phyloP scores from a whole-genome alignment of 2,329 filamentous ascomycete genomes.

The Tolypocladium guangdongense region DNA sequence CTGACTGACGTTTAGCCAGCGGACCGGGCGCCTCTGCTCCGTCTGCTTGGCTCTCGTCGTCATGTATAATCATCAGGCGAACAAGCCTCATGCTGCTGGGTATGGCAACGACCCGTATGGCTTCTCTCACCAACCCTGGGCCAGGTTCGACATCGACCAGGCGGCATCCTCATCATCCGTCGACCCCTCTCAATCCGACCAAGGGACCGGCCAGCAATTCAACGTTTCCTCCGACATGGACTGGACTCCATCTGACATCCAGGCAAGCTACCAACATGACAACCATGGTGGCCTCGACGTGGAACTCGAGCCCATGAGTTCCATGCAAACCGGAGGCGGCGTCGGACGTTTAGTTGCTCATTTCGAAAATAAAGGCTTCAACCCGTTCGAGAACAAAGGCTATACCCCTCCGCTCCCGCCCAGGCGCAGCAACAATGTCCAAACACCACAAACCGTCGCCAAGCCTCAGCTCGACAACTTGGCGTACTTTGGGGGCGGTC shows the following conservation, averaged over 20 bases:
- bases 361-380: slow-evolving; percentile 26
- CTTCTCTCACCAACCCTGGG: slow-evolving; percentile 21
- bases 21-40: slow-evolving; percentile 19
- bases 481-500: slow-evolving; percentile 2
- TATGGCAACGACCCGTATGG: slow-evolving; percentile 17
- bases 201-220: slow-evolving; percentile 16
- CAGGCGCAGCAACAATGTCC: slow-evolving; percentile 17
- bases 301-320: slow-evolving; percentile 15
- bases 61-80: slow-evolving; percentile 26
- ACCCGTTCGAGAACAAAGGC: slow-evolving; percentile 24
- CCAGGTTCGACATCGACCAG: slow-evolving; percentile 18
- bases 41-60: slow-evolving; percentile 21
- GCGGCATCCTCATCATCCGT: slow-evolving; percentile 11
- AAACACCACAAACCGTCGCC: slow-evolving; percentile 13
- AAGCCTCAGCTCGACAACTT: slow-evolving; percentile 4
- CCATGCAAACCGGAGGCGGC: slow-evolving; percentile 11
- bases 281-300: slow-evolving; percentile 11
- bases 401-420: slow-evolving; percentile 24
- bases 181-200: slow-evolving; percentile 10
- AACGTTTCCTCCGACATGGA: slow-evolving; percentile 23
- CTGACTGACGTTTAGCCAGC: slow-evolving; percentile 22
- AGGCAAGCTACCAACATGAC: slow-evolving; percentile 16
- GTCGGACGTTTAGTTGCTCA: slow-evolving; percentile 29
- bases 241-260: slow-evolving; percentile 21
- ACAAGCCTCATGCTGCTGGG: slow-evolving; percentile 19